Percentiles rank a stretch among this genome's conserved stretches.
Evolutionary conservation across 345 rosid genomes (phyloP).

Genomic region (Heritiera littoralis): DNA sequence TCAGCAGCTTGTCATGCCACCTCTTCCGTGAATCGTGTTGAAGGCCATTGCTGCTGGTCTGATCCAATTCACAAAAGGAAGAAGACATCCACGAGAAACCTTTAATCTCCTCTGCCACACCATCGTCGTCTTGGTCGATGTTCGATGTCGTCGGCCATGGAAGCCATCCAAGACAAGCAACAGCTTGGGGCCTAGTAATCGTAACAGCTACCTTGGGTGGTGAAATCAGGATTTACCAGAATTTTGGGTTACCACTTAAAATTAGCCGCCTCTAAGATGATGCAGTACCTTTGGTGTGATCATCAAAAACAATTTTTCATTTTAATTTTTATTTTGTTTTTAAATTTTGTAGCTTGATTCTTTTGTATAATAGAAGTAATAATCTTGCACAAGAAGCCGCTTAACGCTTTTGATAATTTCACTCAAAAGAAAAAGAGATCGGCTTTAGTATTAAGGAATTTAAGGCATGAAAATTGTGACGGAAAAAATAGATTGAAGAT

Average conservation of each 20-base stretch:
- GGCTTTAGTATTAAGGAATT: too few relatives aligned
- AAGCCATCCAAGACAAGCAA: constrained; percentile 41
- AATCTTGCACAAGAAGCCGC: too few relatives aligned
- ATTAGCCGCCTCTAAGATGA: constrained; percentile 58
- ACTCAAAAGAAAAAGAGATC: too few relatives aligned
- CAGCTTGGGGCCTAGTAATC: constrained; percentile 98
- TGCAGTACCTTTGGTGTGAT: neutral
- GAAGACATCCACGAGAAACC: too few relatives aligned
- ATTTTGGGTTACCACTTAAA: constrained; percentile 81
- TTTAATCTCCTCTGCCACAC: constrained; percentile 35
- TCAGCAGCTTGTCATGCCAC: too few relatives aligned
- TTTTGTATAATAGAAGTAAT: too few relatives aligned
- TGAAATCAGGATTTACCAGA: constrained; percentile 79
- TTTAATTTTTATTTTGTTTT: neutral
- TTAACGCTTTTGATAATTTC: too few relatives aligned
- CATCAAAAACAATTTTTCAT: neutral
- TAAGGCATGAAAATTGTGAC: too few relatives aligned
- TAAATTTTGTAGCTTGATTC: neutral
- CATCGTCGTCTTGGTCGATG: constrained; percentile 57
- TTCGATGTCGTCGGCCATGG: constrained; percentile 56
- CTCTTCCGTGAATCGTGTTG: too few relatives aligned
- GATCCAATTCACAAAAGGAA: too few relatives aligned
- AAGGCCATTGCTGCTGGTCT: too few relatives aligned
- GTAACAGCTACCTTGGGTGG: constrained; percentile 84
- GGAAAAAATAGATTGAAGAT: too few relatives aligned